Evolutionary conservation across 176 grass and related monocot genomes (phyloP).

Genomic region (Typha latifolia): DNA sequence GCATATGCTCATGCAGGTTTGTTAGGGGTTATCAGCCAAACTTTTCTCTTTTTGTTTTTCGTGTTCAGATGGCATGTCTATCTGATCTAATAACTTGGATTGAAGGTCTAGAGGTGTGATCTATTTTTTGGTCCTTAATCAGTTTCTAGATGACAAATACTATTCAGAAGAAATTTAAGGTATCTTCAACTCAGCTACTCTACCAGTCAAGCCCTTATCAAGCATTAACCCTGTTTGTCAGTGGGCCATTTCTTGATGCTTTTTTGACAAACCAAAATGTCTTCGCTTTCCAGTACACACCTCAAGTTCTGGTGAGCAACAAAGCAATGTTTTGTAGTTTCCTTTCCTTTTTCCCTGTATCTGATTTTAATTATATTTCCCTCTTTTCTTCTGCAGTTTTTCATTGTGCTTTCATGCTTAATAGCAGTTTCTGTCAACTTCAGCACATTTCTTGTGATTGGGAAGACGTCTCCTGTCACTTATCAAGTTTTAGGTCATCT

Average conservation of each 20-base stretch:
- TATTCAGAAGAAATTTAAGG: slow-evolving; percentile 31
- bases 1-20: too few species aligned
- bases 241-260: slow-evolving; percentile 30
- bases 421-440: slow-evolving; percentile 91
- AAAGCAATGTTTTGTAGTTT: background rate
- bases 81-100: background rate
- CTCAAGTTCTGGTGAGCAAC: slow-evolving; percentile 22
- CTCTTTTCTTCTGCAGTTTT: slow-evolving; percentile 43
- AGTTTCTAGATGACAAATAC: slow-evolving; percentile 28
- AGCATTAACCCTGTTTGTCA: slow-evolving; percentile 16
- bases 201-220: slow-evolving; percentile 24
- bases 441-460: slow-evolving; percentile 83
- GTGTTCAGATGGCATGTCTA: background rate
- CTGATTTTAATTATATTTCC: slow-evolving; percentile 26
- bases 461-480: slow-evolving; percentile 87
- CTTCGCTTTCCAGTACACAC: slow-evolving; percentile 26
- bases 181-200: slow-evolving; percentile 23
- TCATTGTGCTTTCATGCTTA: slow-evolving; percentile 76
- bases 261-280: slow-evolving; percentile 25
- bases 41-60: too few species aligned
- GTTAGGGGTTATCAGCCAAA: too few species aligned
- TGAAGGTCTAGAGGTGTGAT: background rate
- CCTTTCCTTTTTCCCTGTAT: background rate
- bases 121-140: slow-evolving; percentile 14
- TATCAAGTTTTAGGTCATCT: slow-evolving; percentile 93